Conservation (phyloP, 768 basidiomycete genomes). For the Suillus luteus region DNA sequence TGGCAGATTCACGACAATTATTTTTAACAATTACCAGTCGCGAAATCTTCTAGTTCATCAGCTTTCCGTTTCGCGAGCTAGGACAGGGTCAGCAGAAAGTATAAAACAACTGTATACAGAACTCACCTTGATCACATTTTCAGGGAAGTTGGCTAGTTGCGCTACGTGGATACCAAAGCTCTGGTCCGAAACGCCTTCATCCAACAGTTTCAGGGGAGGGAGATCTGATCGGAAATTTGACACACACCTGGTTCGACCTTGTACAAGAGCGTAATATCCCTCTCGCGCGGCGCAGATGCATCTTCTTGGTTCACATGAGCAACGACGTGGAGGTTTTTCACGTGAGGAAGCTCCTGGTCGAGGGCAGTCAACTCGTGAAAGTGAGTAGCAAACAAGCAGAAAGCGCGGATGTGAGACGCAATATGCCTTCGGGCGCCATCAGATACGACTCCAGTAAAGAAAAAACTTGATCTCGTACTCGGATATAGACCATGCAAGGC, state of each 20-base stretch:
- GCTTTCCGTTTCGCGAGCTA: constrained; percentile 92
- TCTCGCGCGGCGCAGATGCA: constrained; percentile 42
- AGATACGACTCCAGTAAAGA: background rate
- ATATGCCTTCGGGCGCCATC: constrained; percentile 65
- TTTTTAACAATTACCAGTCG: constrained; percentile 40
- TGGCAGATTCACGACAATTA: background rate
- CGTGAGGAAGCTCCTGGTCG: constrained; percentile 81
- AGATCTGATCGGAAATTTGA: background rate
- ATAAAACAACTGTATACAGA: background rate
- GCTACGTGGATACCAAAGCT: constrained; percentile 99
- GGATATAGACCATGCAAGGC: constrained; percentile 97
- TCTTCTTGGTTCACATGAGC: constrained; percentile 76
- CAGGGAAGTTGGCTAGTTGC: constrained; percentile 95
- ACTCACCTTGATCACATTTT: constrained; percentile 83
- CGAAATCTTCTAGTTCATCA: constrained; percentile 88
- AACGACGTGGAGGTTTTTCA: constrained; percentile 94
- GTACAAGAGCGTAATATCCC: constrained; percentile 82
- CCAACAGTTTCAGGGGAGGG: constrained; percentile 6
- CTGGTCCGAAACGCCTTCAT: constrained; percentile 85
- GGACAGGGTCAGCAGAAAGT: background rate
- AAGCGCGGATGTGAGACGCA: constrained; percentile 87
- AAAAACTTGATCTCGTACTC: constrained; percentile 59
- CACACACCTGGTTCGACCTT: constrained; percentile 74
- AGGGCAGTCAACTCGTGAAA: constrained; percentile 96
- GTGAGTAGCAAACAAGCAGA: constrained; percentile 96